Base-by-base conservation (phyloP, 2,329 filamentous ascomycete species). In the Podosphaera leucotricha region DNA sequence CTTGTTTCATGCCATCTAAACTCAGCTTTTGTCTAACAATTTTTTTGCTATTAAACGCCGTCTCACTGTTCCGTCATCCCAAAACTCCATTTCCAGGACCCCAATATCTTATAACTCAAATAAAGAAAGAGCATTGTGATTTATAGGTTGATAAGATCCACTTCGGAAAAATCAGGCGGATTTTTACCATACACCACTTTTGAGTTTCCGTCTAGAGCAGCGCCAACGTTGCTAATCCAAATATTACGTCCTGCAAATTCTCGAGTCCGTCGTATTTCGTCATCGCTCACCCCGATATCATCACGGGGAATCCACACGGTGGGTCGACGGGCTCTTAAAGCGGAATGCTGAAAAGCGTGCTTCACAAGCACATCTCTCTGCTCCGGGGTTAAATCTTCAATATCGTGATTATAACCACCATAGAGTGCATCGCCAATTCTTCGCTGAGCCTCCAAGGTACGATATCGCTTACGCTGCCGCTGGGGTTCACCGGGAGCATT, bases 261-360 rank as follows among this genome's bases (percentile, higher is more conserved):
- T 50, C 77, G 70, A 6, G 85, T 93, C 30, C 81, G 69, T 55
- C 69, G 68, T 38, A 95, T 79, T 64, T 98, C 90, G 52, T 95
- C 87, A 53, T 92, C 84, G 51, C 81, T 85, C 46, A 98, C 72
- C 4, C 90, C 90, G 4, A 95, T 61, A 51, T 90, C 80, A 56
- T 98, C 90, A 10, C 79, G 74, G 0, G 90, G 90, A 38, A 98
- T 82, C 90, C 90, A 98, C 21, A 98, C 77, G 0, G 82, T 83
- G 0, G 90, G 90, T 44, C 85, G 71, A 43, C 80, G 73, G 1
- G 86, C 82, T 7, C 90, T 75, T 33, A 94, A 67, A 0, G 90
- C 90, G 28, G 77, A 77, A 56, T 98, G 90, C 61, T 86, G 78
- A 61, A 98, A 98, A 0, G 87, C 85, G 54, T 85, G 78, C 44